Base-by-base conservation (phyloP, 139 green algal genomes). In the Ostreobium quekettii region DNA sequence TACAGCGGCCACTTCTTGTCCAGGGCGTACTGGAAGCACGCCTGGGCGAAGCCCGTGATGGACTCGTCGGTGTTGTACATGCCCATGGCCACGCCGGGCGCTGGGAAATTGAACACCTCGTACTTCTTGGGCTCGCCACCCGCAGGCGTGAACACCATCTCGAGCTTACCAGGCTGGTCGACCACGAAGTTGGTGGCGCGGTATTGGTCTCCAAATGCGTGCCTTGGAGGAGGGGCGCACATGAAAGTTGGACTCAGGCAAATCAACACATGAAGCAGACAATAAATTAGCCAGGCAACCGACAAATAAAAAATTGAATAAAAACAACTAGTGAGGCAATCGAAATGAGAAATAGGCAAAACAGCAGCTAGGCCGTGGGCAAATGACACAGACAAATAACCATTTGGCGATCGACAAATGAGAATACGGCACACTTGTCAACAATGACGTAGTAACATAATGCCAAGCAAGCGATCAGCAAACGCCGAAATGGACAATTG, bases 181-280 rank as follows among this genome's bases (percentile, higher is more conserved):
- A 96, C 71, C 26, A 86, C 77, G 19, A 93, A 70, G 76, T 98
- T 90, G 2, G 91, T 97, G 32, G 92, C 92, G 19, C 79, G 71
- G 81, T 98, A 98, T 86, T 98, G 92, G 84, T 98, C 92, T 30
- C 92, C 92, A 79, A 90, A 98, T 2, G 92, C 92, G 71, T 98
- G 92, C 71, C 92, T 90, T 77, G 22, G 57, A 15, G 49, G 48
- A 3, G 6, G 24, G 57, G 64, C 4, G 33, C 39, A 47, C 38
- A 67, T 58, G 33, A 11, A n/a, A 36, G 4, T 4, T 31, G 32
- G 19, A 4, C 32, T 4, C 8, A 15, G 19, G 19, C 26, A 26
- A 60, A 60, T 15, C 7, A 60, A 36, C n/a, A n/a, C n/a, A n/a
- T n/a, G n/a, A n/a, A n/a, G n/a, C n/a, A n/a, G n/a, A n/a, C n/a